phyloP scores from a whole-genome alignment of 257 asterid genomes.

The Echium plantagineum region DNA sequence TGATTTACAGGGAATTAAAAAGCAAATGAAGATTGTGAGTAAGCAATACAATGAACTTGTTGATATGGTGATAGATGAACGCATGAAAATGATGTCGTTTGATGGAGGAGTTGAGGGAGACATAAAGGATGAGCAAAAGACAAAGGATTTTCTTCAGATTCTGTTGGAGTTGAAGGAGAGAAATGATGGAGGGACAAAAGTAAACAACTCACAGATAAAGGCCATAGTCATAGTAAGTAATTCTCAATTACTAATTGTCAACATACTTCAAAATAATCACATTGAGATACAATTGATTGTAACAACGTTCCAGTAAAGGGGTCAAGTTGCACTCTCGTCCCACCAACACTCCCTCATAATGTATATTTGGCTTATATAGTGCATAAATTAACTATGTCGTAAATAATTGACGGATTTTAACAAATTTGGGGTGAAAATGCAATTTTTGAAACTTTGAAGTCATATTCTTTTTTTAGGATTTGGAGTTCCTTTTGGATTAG shows the following conservation, averaged over 20 bases:
- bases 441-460: no score
- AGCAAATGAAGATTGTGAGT: neutral
- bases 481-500: no score
- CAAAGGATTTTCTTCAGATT: slow-evolving; percentile 34
- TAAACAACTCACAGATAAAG: slow-evolving; percentile 31
- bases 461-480: no score
- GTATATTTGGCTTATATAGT: no score
- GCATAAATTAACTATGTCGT: no score
- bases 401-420: no score
- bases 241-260: neutral
- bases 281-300: no score
- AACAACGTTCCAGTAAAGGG: no score
- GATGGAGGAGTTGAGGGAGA: neutral
- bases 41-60: neutral
- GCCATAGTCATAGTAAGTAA: slow-evolving; percentile 6
- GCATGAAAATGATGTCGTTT: neutral
- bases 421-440: no score
- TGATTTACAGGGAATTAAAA: neutral
- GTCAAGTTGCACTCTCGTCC: no score
- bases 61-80: slow-evolving; percentile 39
- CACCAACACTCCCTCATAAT: no score
- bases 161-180: slow-evolving; percentile 34
- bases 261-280: no score
- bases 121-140: slow-evolving; percentile 35
- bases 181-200: slow-evolving; percentile 36